Evolutionary conservation across 768 basidiomycete species (phyloP), one percentile per base, ranked within the genome.

Genomic region (Termitomyces titanicus): DNA sequence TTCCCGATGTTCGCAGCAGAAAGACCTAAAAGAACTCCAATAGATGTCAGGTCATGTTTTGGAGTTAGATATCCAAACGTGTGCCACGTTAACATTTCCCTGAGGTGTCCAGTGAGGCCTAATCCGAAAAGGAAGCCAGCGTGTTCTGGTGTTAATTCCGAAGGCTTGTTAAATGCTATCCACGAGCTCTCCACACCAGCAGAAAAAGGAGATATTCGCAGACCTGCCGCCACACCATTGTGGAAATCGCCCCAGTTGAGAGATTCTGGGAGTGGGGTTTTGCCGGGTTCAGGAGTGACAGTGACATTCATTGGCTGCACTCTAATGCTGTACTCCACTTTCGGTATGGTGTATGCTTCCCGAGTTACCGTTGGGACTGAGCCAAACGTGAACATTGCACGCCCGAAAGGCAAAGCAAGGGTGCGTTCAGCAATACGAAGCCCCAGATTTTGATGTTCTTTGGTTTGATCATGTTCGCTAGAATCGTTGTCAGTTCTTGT

Each of bases 181-280:
- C 95, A 98, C 0, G 94, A 93, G 63, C 90, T 92, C 66, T 97
- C 93, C 40, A 98, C 81, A 10, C 84, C 84, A 46, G 75, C 70
- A 9, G 87, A 81, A n/a, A 82, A 79, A 0, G 90, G 84, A 0
- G 88, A 85, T 47, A 98, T 84, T 7, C 92, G 85, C 42, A 99
- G 70, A 3, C 89, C 97, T 4, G 93, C 91, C 8, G 94, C 93
- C 0, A 97, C 96, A 10, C 97, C 97, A 59, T 96, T 94, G 70
- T 98, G 94, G 71, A 99, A 99, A 57, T 95, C 91, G n/a, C 92
- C 94, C 97, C 96, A 99, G 49, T 78, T 81, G 5, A 83, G 70
- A 29, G 85, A 86, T 40, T 98, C 95, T 0, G 71, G 61, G n/a
- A 46, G 27, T 0, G 81, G 76, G 55, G 94, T 81, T 67, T 92